Base-by-base conservation (phyloP, 257 asterid genomes). In the Handroanthus guayacan region DNA sequence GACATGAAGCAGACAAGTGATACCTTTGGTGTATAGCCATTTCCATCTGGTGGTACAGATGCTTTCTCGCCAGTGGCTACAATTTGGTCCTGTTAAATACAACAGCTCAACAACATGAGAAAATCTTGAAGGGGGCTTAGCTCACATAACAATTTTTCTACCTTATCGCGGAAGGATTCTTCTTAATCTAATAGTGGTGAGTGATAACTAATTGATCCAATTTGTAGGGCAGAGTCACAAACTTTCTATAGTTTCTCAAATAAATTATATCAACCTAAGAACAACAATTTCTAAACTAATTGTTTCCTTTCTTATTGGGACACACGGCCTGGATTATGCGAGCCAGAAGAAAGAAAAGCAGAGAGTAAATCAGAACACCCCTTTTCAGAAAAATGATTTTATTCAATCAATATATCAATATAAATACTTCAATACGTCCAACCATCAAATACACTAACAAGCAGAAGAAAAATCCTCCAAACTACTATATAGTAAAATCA, bases 11-110 rank as follows among this genome's bases (percentile, higher is more conserved):
- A 10, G 16, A 10, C n/a, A 10, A n/a, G 12, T 48, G 31, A 72
- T 71, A 92, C 97, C 97, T 92, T 92, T 12, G 83, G 86, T 17
- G 79, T 65, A 67, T 74, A 78, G 81, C 79, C 85, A 43, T 80
- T 81, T 78, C 84, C 87, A 60, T 69, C 55, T 13, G 73, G 61
- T 64, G 18, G 56, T 39, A 47, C 75, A 61, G 84, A 57, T 13
- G 48, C 78, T 63, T 78, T 80, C 54, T 71, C 85, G 71, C 77
- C 55, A 74, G 82, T 68, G 62, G 83, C 84, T 14, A 80, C 81
- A 78, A 47, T 57, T 75, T 77, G 86, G 84, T 82, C 89, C 97
- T 91, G 83, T 54, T 74, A 62, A n/a, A 74, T 62, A 54, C 34
- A 48, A 73, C 16, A 47, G 11, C 43, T 1, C 36, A 47, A 14